Evolutionary conservation across 108 stramenopile species (phyloP).

Genomic region (Poteriospumella lacustris): DNA sequence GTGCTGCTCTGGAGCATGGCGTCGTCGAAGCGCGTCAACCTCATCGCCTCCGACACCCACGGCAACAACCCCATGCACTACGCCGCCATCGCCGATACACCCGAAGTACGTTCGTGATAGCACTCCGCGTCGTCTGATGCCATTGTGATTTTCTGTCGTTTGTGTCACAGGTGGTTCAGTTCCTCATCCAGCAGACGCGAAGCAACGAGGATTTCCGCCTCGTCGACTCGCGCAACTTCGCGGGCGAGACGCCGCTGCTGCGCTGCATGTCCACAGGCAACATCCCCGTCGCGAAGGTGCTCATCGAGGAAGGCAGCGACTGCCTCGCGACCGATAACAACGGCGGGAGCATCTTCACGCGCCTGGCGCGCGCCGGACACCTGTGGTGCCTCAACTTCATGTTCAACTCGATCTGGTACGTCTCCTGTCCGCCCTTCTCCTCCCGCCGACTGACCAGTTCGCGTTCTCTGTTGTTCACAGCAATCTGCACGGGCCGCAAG

Average conservation of each 20-base stretch:
- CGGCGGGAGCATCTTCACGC: constrained; percentile 9
- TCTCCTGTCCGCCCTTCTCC: not conserved
- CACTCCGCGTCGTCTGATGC: not conserved
- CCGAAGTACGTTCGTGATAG: not conserved
- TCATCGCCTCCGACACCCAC: not conserved
- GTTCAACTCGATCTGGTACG: not conserved
- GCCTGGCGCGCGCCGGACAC: not conserved
- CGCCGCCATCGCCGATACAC: constrained; percentile 14
- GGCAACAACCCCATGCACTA: constrained; percentile 23
- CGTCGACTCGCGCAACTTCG: not conserved
- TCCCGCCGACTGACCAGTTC: no score
- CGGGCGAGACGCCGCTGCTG: constrained; percentile 21
- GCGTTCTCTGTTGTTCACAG: not conserved
- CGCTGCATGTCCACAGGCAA: constrained; percentile 1
- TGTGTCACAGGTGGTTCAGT: not conserved
- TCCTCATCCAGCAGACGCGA: constrained; percentile 10
- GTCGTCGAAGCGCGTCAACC: not conserved
- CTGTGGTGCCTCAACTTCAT: constrained; percentile 22
- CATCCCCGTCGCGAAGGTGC: constrained; percentile 10
- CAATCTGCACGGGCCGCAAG: constrained; percentile 1
- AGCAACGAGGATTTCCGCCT: not conserved
- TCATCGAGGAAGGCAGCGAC: constrained; percentile 7
- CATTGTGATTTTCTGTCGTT: no score
- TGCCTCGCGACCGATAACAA: not conserved
- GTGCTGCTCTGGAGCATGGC: constrained; percentile 25